These are phyloP conservation scores for Daldinia vernicosa DNA, from an alignment of 495 filamentous ascomycete species.

Conservation along the genomic window DNA sequence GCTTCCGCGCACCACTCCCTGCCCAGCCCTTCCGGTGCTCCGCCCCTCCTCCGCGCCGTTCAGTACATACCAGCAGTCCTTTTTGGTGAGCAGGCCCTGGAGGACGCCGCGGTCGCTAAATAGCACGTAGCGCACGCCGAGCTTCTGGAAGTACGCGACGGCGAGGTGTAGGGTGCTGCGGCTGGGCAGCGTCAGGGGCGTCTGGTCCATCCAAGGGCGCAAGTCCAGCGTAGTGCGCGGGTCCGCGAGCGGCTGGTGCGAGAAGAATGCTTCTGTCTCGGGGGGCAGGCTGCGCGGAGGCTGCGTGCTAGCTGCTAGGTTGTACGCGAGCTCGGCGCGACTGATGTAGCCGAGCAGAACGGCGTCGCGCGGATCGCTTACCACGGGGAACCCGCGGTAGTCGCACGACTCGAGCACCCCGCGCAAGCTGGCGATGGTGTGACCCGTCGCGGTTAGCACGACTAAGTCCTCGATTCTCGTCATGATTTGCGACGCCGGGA, in stretches of 20 bases:
- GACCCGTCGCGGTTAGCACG: constrained; percentile 83
- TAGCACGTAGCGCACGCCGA: constrained; percentile 89
- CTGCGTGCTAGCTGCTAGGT: constrained; percentile 67
- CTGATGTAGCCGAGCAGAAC: constrained; percentile 91
- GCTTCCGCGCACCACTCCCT: constrained; percentile 1
- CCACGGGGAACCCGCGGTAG: constrained; percentile 92
- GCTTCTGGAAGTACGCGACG: constrained; percentile 89
- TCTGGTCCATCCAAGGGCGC: constrained; percentile 98
- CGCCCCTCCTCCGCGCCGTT: constrained; percentile 76
- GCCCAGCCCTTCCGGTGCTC: constrained; percentile 34
- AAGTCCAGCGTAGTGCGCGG: constrained; percentile 83
- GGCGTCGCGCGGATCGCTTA: constrained; percentile 76
- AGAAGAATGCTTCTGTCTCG: constrained; percentile 83
- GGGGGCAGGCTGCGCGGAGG: constrained; percentile 66
- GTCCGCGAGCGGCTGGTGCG: constrained; percentile 82
- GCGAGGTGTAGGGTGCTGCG: constrained; percentile 79
- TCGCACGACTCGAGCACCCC: constrained; percentile 74
- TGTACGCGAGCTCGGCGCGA: constrained; percentile 87
- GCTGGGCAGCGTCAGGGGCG: constrained; percentile 86
- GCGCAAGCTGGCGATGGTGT: constrained; percentile 81
- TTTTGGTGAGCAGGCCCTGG: constrained; percentile 91
- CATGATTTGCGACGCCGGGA: constrained; percentile 86
- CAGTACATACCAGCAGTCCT: constrained; percentile 95
- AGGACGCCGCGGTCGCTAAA: constrained; percentile 84
- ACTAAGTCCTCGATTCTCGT: constrained; percentile 90